Base-by-base conservation (phyloP, 257 asterid genomes). In the Cordia subcordata region DNA sequence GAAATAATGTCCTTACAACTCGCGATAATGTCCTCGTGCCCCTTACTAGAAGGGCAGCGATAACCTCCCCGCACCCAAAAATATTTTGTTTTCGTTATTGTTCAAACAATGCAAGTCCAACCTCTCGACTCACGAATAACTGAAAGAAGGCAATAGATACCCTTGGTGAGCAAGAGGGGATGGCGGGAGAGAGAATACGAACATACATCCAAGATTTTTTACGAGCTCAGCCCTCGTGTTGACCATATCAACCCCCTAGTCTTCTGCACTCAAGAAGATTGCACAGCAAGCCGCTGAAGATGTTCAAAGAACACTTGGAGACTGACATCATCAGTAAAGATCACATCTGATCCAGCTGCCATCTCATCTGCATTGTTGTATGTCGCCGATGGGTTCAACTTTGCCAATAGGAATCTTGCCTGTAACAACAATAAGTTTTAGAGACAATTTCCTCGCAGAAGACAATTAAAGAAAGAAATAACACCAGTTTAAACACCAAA, bases 341-440 rank as follows among this genome's bases (percentile, higher is more conserved):
- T 92, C 49, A 92, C 85, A 47, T 92, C 99, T 0, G 94, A 76
- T 10, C 97, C 99, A 19, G 90, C 77, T 57, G 85, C 83, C 97
- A 82, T 83, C 66, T 88, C 96, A 16, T 82, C 77, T 47, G 93
- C 94, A 67, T 82, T 92, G 45, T 72, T 88, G 81, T 92, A 83
- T 8, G 97, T 92, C 55, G 99, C 96, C 13, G 99, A 92, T 9
- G 99, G 99, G 71, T 93, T 93, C 85, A 93, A 71, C 79, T 93
- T 93, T 50, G 96, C 99, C 86, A 93, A 78, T 68, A 93, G 68
- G 58, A 93, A 93, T 56, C 99, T 86, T 68, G 97, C 99, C 99
- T 93, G 88, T 72, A 32, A 52, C 61, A 74, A 64, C 68, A 52
- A 61, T 20, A 37, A 58, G 37, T 10, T 35, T 61, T 55, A 51